phyloP scores from a whole-genome alignment of 768 basidiomycete genomes.

The Lactarius pseudohatsudake region DNA sequence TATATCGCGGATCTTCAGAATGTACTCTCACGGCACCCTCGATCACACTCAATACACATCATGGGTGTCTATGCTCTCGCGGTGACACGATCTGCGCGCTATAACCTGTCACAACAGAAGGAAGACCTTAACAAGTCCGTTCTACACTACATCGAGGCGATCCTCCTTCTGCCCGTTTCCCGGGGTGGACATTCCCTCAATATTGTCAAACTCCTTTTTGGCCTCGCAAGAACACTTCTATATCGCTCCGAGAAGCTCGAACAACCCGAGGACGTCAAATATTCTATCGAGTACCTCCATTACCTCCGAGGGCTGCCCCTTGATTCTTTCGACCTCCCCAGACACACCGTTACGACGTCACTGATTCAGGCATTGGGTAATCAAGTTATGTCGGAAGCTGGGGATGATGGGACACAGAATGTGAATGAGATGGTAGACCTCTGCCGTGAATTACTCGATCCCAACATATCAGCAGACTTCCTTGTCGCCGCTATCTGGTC shows the following conservation, averaged over 20 bases:
- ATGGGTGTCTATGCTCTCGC: background rate
- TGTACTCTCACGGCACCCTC: background rate
- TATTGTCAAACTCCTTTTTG: too few species aligned
- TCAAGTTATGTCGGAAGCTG: background rate
- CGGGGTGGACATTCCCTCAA: too few species aligned
- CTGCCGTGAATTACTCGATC: background rate
- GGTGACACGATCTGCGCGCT: too few species aligned
- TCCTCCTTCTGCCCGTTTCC: background rate
- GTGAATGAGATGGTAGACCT: background rate
- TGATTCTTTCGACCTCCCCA: background rate
- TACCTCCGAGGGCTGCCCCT: background rate
- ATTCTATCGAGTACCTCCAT: background rate
- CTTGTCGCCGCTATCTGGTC: background rate
- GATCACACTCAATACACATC: background rate
- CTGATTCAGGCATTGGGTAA: background rate
- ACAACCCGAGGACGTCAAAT: background rate
- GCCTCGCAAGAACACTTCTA: background rate
- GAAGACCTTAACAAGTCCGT: background rate
- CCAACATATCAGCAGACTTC: too few species aligned
- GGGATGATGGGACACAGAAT: background rate
- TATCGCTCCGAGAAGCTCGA: background rate
- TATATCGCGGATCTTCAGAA: fast-evolving
- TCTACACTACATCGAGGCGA: background rate
- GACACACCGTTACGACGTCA: background rate
- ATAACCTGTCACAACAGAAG: too few species aligned